phyloP scores from a whole-genome alignment of 2,329 filamentous ascomycete species.

The Emergomyces africanus region DNA sequence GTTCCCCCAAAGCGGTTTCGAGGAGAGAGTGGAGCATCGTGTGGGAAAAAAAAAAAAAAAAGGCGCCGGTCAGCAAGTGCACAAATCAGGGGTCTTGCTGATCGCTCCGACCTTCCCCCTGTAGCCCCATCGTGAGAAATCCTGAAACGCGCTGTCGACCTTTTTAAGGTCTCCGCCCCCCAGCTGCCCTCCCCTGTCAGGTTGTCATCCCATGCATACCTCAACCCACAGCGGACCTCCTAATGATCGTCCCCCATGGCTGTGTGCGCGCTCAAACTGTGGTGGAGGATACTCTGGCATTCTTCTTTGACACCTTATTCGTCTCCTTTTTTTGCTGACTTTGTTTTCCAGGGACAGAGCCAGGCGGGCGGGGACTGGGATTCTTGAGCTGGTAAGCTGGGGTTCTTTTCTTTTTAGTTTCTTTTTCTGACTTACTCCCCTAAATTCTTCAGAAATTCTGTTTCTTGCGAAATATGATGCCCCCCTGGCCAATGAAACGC shows the following conservation, averaged over 20 bases:
- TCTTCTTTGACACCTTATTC: background rate
- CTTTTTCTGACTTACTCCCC: background rate
- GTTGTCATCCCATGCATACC: background rate
- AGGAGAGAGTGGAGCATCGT: background rate
- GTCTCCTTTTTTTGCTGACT: background rate
- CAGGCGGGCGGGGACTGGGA: background rate
- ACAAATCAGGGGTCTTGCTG: background rate
- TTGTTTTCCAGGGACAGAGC: background rate
- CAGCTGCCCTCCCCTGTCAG: background rate
- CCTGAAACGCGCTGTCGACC: slow-evolving; percentile 3
- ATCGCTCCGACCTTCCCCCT: slow-evolving; percentile 2
- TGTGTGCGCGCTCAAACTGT: background rate
- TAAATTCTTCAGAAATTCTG: background rate
- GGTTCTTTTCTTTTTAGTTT: background rate
- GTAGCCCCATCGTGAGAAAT: background rate
- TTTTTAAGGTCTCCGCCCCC: background rate
- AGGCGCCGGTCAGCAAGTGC: background rate
- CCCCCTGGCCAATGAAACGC: background rate
- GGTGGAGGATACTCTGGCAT: background rate
- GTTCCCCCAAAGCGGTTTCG: no score
- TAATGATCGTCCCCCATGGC: background rate
- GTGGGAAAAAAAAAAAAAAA: background rate
- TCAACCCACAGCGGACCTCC: background rate
- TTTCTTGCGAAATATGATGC: background rate
- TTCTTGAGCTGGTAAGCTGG: background rate